Evolutionary conservation across 306 rosid genomes (phyloP), one percentile per base, ranked within the genome.

Genomic region (Dryas drummondii): DNA sequence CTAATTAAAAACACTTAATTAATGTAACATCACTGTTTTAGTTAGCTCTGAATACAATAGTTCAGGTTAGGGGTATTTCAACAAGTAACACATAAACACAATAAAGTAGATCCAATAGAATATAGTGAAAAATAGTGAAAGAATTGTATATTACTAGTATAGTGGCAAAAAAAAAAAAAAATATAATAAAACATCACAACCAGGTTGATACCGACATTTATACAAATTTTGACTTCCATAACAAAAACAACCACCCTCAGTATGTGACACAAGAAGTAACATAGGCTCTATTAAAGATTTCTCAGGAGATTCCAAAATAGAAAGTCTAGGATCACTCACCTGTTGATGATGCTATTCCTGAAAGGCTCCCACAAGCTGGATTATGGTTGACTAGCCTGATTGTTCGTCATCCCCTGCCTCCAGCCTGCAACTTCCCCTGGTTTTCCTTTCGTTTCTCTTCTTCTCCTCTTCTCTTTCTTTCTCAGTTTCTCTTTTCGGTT

Each of bases 281-380:
- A 22, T 17, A 50, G 67, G 16, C 79, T 61, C 53, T 9, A 2
- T 40, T 22, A 53, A 22, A 41, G 19, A 70, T 10, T 47, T n/a
- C 16, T 51, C 41, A 70, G 57, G 61, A 78, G 40, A 71, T 67
- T 62, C 4, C 52, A 61, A 69, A 44, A 74, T 3, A 75, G 50
- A 42, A 75, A 44, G 27, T 82, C 58, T 71, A 71, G 50, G 82
- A 82, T 86, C 78, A 82, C 98, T 88, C 88, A 90, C 99, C 96
- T 80, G 99, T 92, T 76, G 99, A 96, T 67, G 98, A 92, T 62
- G 93, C 96, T 79, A 96, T 87, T 84, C 99, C 99, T 37, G 99
- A 92, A 72, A 96, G 90, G 83, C 98, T 96, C 59, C 99, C 99
- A 42, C 99, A 96, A 42, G 96, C 87, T 22, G 0, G 22, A 22